phyloP scores from a whole-genome alignment of 768 basidiomycete species.

The Collybia mongolica region DNA sequence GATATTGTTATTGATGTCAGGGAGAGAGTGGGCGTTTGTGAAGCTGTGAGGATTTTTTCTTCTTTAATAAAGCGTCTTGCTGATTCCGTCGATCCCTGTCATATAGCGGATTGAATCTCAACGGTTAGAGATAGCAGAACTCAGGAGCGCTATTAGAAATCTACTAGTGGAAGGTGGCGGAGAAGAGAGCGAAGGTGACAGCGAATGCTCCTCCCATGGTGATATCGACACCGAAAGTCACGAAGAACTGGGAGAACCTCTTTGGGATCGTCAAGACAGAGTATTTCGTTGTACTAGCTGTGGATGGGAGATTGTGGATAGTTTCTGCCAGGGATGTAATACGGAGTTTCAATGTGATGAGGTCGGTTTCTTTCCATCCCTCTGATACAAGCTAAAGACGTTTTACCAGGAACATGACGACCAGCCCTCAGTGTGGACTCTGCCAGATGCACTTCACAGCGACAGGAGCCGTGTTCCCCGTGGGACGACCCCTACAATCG shows the following conservation, averaged over 20 bases:
- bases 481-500: slow-evolving; percentile 28
- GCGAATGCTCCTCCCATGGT: background rate
- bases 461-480: slow-evolving; percentile 16
- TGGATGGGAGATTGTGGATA: background rate
- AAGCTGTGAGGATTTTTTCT: too few relatives aligned
- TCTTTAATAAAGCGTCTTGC: too few relatives aligned
- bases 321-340: background rate
- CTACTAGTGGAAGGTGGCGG: too few relatives aligned
- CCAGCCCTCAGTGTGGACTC: background rate
- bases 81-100: too few relatives aligned
- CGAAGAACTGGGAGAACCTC: background rate
- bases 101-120: too few relatives aligned
- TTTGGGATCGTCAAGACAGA: background rate
- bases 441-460: background rate
- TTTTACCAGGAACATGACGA: background rate
- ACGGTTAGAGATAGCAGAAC: too few relatives aligned
- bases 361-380: background rate
- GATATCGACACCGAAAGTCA: background rate
- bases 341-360: background rate
- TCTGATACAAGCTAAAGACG: background rate
- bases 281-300: background rate
- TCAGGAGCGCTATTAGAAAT: too few relatives aligned
- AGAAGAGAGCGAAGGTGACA: background rate
- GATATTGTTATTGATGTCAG: too few relatives aligned
- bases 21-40: too few relatives aligned